Base-by-base conservation (phyloP, 768 basidiomycete species). In the Calocybe indica region DNA sequence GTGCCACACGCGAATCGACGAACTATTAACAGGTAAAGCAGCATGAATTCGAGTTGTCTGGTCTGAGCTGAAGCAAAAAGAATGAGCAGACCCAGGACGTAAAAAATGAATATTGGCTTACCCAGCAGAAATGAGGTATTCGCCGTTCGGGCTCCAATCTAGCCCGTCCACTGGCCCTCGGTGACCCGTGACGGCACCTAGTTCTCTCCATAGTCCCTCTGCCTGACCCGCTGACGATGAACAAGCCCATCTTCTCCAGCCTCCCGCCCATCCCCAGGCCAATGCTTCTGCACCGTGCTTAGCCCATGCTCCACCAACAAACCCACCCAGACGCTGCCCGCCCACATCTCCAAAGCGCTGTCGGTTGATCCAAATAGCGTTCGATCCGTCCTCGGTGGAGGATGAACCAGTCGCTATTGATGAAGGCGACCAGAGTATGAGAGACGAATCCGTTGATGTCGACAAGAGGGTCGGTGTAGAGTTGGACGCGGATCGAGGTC, bases 341-440 rank as follows among this genome's bases (percentile, higher is more conserved):
- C 91, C 91, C 44, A 98, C 78, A 52, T 97, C 92, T 22, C 96
- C 96, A 59, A 98, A 98, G 8, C 96, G 82, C 55, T 91, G 87
- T 8, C 76, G 70, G 52, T 88, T 92, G 39, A 92, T 83, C 96
- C 96, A 99, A 29, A 98, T 80, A 1, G 85, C 81, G 2, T 81
- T 70, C 3, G 73, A 61, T 6, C 61, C 68, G 32, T 72, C 56
- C 54, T 65, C 47, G 48, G 66, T 46, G 48, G 67, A 49, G 41
- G 60, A 52, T 49, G 68, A 52, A 9, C 78, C 64, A 7, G 73
- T 66, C 15, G 1, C 14, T 13, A 31, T 5, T 8, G 42, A 31
- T 0, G 89, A 83, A 1, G 91, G 90, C 2, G 88, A 84, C 96
- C 96, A 99, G 45, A 98, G 66, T 50, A 98, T 98, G 28, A 98